Evolutionary conservation across 2,329 filamentous ascomycete species (phyloP).

Genomic region (Talaromyces pinophilus): DNA sequence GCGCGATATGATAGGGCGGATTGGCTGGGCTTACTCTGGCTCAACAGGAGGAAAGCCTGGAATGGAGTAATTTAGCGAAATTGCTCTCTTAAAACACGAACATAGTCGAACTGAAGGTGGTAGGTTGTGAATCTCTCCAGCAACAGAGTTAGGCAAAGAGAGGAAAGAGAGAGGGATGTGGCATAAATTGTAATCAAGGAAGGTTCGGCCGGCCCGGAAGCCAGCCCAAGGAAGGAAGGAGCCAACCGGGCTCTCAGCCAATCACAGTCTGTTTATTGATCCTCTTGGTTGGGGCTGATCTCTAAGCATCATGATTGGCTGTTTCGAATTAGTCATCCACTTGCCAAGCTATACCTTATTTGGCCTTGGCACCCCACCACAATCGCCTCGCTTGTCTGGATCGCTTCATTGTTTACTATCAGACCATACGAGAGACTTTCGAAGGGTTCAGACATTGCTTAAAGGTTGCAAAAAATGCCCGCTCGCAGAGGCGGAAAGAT

Average conservation of each 20-base stretch:
- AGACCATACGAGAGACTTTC: neutral
- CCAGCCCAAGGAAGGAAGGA: slow-evolving; percentile 8
- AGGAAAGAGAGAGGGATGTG: too few species aligned
- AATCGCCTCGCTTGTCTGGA: neutral
- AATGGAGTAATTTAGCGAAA: neutral
- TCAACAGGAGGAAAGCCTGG: neutral
- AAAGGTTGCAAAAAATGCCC: neutral
- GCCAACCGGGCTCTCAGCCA: neutral
- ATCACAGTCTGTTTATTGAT: neutral
- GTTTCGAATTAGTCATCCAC: too few species aligned
- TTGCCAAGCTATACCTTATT: slow-evolving; percentile 2
- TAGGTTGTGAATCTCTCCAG: neutral
- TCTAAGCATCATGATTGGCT: neutral
- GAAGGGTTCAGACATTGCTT: neutral
- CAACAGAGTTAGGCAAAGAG: neutral
- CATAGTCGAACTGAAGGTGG: neutral
- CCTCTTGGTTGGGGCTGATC: too few species aligned
- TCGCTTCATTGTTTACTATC: neutral
- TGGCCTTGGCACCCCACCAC: neutral
- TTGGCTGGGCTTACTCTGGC: neutral
- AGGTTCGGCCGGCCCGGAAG: neutral
- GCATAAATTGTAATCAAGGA: neutral
- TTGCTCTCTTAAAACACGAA: neutral
- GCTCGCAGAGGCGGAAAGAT: slow-evolving; percentile 20
- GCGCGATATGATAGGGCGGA: neutral